phyloP scores from a whole-genome alignment of 225 moss, liverwort and hornwort genomes.

The Lunularia cruciata region DNA sequence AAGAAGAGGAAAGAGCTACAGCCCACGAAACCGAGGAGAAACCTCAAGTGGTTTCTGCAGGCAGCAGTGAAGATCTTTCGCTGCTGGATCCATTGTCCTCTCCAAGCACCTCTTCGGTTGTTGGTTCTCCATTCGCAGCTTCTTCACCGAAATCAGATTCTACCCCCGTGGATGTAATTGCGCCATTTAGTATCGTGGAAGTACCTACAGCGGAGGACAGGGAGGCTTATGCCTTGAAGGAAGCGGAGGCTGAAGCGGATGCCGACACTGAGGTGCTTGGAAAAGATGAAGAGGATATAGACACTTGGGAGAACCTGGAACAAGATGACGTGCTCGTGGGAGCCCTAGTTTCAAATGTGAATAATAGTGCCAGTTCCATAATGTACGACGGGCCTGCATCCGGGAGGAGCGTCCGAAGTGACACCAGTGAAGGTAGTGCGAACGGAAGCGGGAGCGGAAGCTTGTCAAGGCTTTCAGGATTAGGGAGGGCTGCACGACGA shows the following conservation, averaged over 20 bases:
- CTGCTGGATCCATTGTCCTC: conserved; percentile 24
- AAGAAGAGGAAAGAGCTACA: conserved; percentile 2
- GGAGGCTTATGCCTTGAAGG: conserved; percentile 57
- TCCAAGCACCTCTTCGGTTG: conserved; percentile 31
- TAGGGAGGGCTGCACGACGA: conserved; percentile 79
- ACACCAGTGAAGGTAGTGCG: conserved; percentile 57
- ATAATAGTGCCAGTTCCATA: conserved; percentile 44
- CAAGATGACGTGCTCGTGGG: conserved; percentile 53
- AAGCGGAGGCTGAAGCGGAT: conserved; percentile 81
- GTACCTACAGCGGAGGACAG: conserved; percentile 48
- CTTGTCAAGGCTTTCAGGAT: conserved; percentile 73
- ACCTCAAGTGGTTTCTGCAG: conserved; percentile 1
- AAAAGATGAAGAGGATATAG: conserved; percentile 62
- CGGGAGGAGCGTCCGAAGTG: conserved; percentile 63
- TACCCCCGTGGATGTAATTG: neutral
- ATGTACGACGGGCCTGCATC: conserved; percentile 61
- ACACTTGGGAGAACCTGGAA: conserved; percentile 47
- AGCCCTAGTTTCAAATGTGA: conserved; percentile 40
- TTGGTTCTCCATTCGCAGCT: conserved; percentile 23
- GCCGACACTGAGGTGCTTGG: conserved; percentile 56
- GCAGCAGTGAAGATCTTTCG: conserved; percentile 13
- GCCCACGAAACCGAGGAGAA: neutral
- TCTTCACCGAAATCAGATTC: conserved; percentile 18
- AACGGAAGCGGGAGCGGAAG: conserved; percentile 90
- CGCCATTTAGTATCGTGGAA: conserved; percentile 25